Evolutionary conservation across 2,329 filamentous ascomycete species (phyloP), one percentile per base, ranked within the genome.

Genomic region (Hypoxylon sp.): DNA sequence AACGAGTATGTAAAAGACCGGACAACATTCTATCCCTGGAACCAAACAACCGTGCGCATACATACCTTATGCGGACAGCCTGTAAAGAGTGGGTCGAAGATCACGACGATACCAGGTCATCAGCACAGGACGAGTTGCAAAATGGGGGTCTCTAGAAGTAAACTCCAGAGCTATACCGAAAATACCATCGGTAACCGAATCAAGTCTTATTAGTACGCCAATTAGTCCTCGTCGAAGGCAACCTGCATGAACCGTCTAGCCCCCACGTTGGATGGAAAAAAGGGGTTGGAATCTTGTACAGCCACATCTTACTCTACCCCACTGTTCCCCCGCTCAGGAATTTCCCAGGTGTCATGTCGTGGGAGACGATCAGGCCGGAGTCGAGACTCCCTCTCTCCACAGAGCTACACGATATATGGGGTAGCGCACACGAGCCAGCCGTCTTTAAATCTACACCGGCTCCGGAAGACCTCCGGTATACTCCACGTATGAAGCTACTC

Each of bases 401-500:
- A 67, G 13, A 56, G 50, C 48, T 56, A 53, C 56, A 38, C 45
- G 60, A 59, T 59, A 51, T 60, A 68, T 25, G 57, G 57, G 61
- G 52, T 65, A 65, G 51, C 43, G 23, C 14, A 28, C 10, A 41
- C 43, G 17, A 53, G 41, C 34, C 45, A 32, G 7, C 49, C 6
- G 48, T 53, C 13, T 48, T 21, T 43, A 38, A 46, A 51, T 53
- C 21, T 21, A 55, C 32, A 45, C 25, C 52, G 50, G 45, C 49
- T 21, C 17, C 56, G 67, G 63, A 64, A 64, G n/a, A 17, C 23
- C 52, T 55, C 67, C 63, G 56, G 48, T 21, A 46, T 3, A 55
- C 64, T 64, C 67, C 63, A 69, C 63, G 21, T 36, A 41, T 21
- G 36, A 62, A 43, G 43, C 65, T 55, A 61, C 41, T 50, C 38